Evolutionary conservation across 2,329 filamentous ascomycete species (phyloP).

Genomic region (Scopulariopsis brevicaulis): DNA sequence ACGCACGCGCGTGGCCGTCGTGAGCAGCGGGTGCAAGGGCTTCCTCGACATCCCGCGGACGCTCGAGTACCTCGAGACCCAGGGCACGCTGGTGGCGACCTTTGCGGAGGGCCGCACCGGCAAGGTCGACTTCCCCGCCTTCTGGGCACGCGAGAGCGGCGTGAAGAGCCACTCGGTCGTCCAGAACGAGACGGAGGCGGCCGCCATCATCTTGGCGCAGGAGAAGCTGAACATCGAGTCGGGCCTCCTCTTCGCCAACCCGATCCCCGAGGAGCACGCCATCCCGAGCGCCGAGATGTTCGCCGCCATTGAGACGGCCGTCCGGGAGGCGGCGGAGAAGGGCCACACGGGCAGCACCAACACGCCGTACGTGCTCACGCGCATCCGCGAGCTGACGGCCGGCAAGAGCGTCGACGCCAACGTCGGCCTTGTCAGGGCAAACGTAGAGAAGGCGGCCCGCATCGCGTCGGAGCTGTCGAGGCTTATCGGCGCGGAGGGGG

Average conservation of each 20-base stretch:
- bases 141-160: slow-evolving; percentile 84
- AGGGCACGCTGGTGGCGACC: slow-evolving; percentile 73
- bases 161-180: slow-evolving; percentile 67
- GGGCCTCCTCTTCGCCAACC: slow-evolving; percentile 82
- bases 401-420: slow-evolving; percentile 66
- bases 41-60: slow-evolving; percentile 89
- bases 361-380: slow-evolving; percentile 71
- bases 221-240: slow-evolving; percentile 60
- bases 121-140: slow-evolving; percentile 77
- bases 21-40: slow-evolving; percentile 88
- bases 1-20: slow-evolving; percentile 74
- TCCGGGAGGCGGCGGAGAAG: slow-evolving; percentile 51
- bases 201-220: slow-evolving; percentile 78
- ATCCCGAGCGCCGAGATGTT: slow-evolving; percentile 65
- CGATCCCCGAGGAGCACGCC: slow-evolving; percentile 59
- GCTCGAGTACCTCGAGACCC: slow-evolving; percentile 63
- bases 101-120: slow-evolving; percentile 73
- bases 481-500: not conserved
- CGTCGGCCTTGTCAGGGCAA: slow-evolving; percentile 43
- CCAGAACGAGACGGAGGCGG: slow-evolving; percentile 67
- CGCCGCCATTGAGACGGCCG: slow-evolving; percentile 53
- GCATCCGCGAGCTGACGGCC: slow-evolving; percentile 69
- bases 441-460: slow-evolving; percentile 42
- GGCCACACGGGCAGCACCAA: slow-evolving; percentile 65
- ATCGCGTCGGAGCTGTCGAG: slow-evolving; percentile 39